Percentiles rank a stretch among this genome's conserved stretches.
Conservation (phyloP, 805 yeast genomes). For the Spathaspora gorwiae region DNA sequence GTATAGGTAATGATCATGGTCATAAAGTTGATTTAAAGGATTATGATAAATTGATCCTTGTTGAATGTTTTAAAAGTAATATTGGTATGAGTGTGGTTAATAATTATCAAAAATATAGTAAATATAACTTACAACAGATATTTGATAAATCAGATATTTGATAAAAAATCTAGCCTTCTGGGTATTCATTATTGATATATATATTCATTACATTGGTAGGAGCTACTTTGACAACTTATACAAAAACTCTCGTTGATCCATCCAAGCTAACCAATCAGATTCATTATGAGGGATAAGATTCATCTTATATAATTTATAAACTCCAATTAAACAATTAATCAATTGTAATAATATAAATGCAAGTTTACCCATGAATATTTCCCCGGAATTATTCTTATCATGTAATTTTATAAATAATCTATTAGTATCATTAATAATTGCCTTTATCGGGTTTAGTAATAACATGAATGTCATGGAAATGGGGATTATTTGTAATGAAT, state of each 20-base stretch:
- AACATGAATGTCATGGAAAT: slow-evolving; percentile 85
- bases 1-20: slow-evolving; percentile 64
- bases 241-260: slow-evolving; percentile 32
- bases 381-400: slow-evolving; percentile 30
- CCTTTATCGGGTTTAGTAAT: slow-evolving; percentile 70
- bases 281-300: slow-evolving; percentile 83
- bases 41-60: slow-evolving; percentile 72
- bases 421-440: slow-evolving; percentile 54
- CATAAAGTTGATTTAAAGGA: slow-evolving; percentile 78
- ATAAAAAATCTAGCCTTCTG: not conserved
- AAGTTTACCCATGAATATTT: slow-evolving; percentile 22
- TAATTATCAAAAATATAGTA: slow-evolving; percentile 55
- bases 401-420: slow-evolving; percentile 48
- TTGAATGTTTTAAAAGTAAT: slow-evolving; percentile 85
- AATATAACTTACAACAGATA: slow-evolving; percentile 80
- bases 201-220: not conserved
- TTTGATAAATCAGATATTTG: slow-evolving; percentile 39
- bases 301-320: slow-evolving; percentile 82
- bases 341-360: slow-evolving; percentile 39
- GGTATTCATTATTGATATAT: too few species aligned
- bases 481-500: slow-evolving; percentile 83
- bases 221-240: slow-evolving; percentile 4
- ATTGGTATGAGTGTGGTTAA: slow-evolving; percentile 84
- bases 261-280: slow-evolving; percentile 94
- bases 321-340: slow-evolving; percentile 64